phyloP scores from a whole-genome alignment of 106 monocot genomes.

The Allium cepa region DNA sequence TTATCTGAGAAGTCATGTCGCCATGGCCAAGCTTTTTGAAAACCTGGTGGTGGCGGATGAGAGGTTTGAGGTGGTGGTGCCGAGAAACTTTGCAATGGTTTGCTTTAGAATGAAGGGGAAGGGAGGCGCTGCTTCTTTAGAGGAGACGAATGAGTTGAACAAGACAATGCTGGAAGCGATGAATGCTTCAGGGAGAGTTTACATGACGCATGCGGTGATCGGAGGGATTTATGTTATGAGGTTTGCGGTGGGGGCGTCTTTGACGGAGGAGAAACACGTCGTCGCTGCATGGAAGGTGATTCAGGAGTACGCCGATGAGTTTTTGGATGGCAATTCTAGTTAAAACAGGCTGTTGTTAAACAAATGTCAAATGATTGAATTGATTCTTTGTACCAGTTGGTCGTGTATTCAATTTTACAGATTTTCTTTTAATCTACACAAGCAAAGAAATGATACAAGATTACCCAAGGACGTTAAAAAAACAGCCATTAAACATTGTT shows the following conservation, averaged over 20 bases:
- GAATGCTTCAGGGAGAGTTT: slow-evolving; percentile 17
- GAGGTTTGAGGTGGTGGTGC: slow-evolving; percentile 53
- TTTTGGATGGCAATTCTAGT: background rate
- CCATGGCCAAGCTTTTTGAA: slow-evolving; percentile 45
- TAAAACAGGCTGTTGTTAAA: too few species aligned
- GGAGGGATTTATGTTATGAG: slow-evolving; percentile 38
- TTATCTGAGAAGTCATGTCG: slow-evolving; percentile 27
- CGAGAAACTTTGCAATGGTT: slow-evolving; percentile 28
- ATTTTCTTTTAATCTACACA: too few species aligned
- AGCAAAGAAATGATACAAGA: too few species aligned
- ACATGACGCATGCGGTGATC: slow-evolving; percentile 34
- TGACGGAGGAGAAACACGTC: slow-evolving; percentile 48
- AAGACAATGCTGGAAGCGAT: slow-evolving; percentile 15
- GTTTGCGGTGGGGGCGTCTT: slow-evolving; percentile 38
- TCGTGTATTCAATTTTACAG: too few species aligned
- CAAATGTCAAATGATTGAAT: too few species aligned
- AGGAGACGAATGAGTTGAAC: background rate
- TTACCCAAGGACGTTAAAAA: too few species aligned
- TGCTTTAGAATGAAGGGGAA: slow-evolving; percentile 34
- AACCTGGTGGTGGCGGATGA: slow-evolving; percentile 20
- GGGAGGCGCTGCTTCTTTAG: background rate
- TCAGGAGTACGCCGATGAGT: slow-evolving; percentile 19
- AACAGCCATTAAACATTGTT: too few species aligned
- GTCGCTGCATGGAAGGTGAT: slow-evolving; percentile 27
- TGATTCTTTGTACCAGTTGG: too few species aligned